Percentiles rank a stretch among this genome's conserved stretches.
Conservation (phyloP, 2,329 filamentous ascomycete genomes). For the Parastagonospora avenae region DNA sequence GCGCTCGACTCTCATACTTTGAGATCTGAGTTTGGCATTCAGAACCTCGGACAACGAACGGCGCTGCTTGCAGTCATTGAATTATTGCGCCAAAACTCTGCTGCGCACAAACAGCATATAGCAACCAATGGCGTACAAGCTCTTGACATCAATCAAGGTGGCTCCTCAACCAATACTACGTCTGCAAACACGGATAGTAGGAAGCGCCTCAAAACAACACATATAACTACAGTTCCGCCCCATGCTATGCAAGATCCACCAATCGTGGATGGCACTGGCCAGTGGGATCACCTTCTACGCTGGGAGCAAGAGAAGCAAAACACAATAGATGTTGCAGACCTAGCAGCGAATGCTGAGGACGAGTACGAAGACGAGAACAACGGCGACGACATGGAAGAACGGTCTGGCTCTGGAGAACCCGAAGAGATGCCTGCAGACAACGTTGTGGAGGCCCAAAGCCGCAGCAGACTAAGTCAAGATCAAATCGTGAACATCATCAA, state of each 20-base stretch:
- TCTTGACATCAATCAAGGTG: not conserved
- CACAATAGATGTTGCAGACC: not conserved
- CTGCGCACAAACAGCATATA: slow-evolving; percentile 5
- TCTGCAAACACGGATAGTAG: not conserved
- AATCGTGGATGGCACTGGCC: not conserved
- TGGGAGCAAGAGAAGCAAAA: slow-evolving; percentile 11
- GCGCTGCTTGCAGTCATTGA: slow-evolving; percentile 64
- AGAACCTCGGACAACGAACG: slow-evolving; percentile 61
- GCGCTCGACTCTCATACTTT: slow-evolving; percentile 57
- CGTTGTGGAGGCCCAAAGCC: not conserved
- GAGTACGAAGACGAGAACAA: slow-evolving; percentile 12
- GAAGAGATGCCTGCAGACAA: slow-evolving; percentile 3
- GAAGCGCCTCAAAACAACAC: slow-evolving; percentile 11
- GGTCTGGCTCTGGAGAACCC: not conserved
- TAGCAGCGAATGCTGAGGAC: slow-evolving; percentile 6
- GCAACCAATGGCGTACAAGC: slow-evolving; percentile 4
- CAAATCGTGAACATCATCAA: slow-evolving; percentile 32
- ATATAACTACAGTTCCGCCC: slow-evolving; percentile 1
- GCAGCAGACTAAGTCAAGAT: slow-evolving; percentile 17
- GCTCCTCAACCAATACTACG: not conserved
- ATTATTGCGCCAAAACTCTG: slow-evolving; percentile 52
- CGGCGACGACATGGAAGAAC: slow-evolving; percentile 14
- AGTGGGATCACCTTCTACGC: slow-evolving; percentile 38
- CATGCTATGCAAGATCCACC: not conserved
- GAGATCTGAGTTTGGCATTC: slow-evolving; percentile 56